These are phyloP conservation scores for Rhypophila decipiens DNA, from an alignment of 495 filamentous ascomycete species.

Conservation along the genomic window DNA sequence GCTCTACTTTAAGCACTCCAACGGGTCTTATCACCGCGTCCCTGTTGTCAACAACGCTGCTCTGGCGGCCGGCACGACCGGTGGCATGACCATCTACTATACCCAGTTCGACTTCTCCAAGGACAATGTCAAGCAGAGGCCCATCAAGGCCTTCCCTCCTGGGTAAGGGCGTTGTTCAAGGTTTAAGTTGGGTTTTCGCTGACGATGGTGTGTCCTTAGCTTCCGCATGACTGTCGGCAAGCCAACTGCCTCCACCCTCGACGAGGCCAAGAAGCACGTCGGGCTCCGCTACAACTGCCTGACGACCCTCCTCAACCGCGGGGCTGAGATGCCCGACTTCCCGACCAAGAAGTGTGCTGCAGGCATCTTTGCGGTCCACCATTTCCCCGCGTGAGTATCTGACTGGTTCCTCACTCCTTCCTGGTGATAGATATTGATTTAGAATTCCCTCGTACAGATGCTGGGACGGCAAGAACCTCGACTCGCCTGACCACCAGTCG, in stretches of 20 bases:
- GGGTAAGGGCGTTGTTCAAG: too few species aligned
- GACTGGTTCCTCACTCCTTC: too few species aligned
- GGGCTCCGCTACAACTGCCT: slow-evolving; percentile 40
- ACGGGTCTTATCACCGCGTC: slow-evolving; percentile 37
- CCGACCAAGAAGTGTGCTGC: slow-evolving; percentile 36
- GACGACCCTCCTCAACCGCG: slow-evolving; percentile 24
- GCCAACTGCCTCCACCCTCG: slow-evolving; percentile 18
- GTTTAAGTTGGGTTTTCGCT: slow-evolving; percentile 17
- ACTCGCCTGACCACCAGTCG: slow-evolving; percentile 47
- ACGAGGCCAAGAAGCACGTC: slow-evolving; percentile 20
- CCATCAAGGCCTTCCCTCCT: slow-evolving; percentile 38
- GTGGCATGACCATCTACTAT: slow-evolving; percentile 40
- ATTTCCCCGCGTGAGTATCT: slow-evolving; percentile 27
- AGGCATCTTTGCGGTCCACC: slow-evolving; percentile 37
- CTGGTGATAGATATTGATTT: too few species aligned
- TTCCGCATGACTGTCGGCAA: slow-evolving; percentile 49
- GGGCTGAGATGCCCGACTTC: slow-evolving; percentile 35
- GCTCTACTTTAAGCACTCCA: slow-evolving; percentile 40
- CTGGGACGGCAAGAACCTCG: slow-evolving; percentile 54
- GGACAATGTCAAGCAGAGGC: slow-evolving; percentile 23
- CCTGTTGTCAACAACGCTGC: slow-evolving; percentile 28
- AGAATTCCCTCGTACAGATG: too few species aligned
- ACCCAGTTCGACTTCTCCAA: slow-evolving; percentile 25
- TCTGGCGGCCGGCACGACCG: slow-evolving; percentile 26
- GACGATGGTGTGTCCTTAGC: slow-evolving; percentile 19